These are phyloP conservation scores for Eremothecium sinecaudum DNA, from an alignment of 1,139 yeast species.

Conservation along the genomic window DNA sequence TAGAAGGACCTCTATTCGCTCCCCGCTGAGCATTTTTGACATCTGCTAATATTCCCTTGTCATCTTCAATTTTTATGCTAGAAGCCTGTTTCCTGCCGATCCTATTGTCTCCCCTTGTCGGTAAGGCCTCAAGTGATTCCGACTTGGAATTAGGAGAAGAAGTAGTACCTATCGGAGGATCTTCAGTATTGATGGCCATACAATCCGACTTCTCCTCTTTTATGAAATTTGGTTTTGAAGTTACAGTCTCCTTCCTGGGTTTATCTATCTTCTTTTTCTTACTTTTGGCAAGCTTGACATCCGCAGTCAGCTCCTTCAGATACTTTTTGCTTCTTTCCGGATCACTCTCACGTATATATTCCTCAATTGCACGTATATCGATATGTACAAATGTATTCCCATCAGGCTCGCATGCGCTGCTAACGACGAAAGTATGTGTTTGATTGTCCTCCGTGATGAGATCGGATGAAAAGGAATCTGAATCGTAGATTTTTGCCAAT, in stretches of 20 bases:
- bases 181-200: too few species aligned
- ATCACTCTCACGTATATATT: slow-evolving; percentile 13
- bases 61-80: not conserved
- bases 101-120: not conserved
- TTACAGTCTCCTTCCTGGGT: not conserved
- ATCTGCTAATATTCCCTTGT: not conserved
- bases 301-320: slow-evolving; percentile 14
- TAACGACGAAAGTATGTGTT: slow-evolving; percentile 13
- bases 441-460: not conserved
- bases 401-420: slow-evolving; percentile 17
- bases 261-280: slow-evolving; percentile 1
- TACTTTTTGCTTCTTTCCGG: slow-evolving; percentile 24
- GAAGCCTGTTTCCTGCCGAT: not conserved
- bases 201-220: slow-evolving; percentile 2
- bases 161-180: not conserved
- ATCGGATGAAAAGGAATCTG: slow-evolving; percentile 9
- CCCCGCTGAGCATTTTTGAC: too few species aligned
- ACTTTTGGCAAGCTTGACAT: not conserved
- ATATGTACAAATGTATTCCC: slow-evolving; percentile 16
- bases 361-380: slow-evolving; percentile 16
- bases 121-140: not conserved
- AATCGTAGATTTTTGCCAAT: slow-evolving; percentile 17
- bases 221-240: not conserved
- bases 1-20: not conserved
- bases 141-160: not conserved